Percentiles rank a stretch among this genome's conserved stretches.
Conservation (phyloP, 192 early-diverging fungal genomes). For the Coemansia sp. region DNA sequence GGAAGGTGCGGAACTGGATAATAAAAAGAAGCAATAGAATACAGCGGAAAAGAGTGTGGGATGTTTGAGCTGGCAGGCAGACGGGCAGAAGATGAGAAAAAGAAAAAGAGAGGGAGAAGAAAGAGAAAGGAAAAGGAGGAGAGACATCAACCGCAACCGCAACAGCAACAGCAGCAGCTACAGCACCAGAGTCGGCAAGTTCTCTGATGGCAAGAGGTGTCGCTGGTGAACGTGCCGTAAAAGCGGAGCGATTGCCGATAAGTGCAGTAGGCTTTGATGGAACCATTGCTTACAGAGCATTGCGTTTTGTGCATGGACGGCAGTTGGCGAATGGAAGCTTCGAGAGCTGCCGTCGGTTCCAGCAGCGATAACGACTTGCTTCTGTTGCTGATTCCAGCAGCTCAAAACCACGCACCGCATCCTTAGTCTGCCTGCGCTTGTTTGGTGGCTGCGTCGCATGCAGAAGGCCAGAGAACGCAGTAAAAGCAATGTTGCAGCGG, state of each 20-base stretch:
- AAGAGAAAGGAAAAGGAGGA: background rate
- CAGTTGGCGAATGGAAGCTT: constrained; percentile 8
- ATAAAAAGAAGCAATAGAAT: constrained; percentile 11
- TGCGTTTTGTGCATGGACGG: background rate
- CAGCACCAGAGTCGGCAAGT: background rate
- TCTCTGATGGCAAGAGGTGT: background rate
- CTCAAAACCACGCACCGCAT: background rate
- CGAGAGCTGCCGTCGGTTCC: background rate
- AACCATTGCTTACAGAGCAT: background rate
- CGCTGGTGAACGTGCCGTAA: constrained; percentile 4
- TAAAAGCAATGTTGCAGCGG: constrained; percentile 23
- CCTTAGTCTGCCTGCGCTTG: background rate
- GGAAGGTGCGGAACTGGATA: background rate
- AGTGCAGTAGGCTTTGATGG: constrained; percentile 1
- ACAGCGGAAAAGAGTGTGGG: background rate
- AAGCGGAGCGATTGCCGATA: constrained; percentile 1
- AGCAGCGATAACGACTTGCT: background rate
- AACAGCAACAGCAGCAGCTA: too few relatives aligned
- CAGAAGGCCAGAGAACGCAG: background rate
- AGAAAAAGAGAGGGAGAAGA: background rate
- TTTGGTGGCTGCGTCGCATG: background rate
- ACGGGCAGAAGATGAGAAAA: constrained; percentile 6
- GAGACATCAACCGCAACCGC: too few relatives aligned
- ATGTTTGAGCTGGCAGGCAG: background rate
- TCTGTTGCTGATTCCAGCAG: background rate